Evolutionary conservation across 768 basidiomycete genomes (phyloP).

Genomic region (Xerocomellus dryophilus): DNA sequence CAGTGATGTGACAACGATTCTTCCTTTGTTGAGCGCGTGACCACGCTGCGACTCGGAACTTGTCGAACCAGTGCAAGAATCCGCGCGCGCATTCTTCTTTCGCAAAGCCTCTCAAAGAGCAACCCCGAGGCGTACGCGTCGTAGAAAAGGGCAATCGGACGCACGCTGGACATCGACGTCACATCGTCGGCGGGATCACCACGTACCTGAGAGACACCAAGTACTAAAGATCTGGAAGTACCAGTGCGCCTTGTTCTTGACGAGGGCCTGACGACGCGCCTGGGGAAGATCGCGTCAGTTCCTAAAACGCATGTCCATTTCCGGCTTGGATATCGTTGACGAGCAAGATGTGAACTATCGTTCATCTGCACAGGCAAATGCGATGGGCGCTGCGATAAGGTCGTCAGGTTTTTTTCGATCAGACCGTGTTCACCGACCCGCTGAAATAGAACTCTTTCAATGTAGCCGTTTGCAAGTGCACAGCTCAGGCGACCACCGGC

Average conservation of each 20-base stretch:
- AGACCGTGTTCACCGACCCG: constrained; percentile 34
- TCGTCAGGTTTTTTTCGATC: background rate
- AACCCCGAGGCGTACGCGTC: background rate
- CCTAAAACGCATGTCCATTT: constrained; percentile 40
- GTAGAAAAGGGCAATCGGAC: background rate
- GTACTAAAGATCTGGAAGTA: constrained; percentile 58
- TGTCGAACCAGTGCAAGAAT: constrained; percentile 49
- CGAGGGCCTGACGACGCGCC: constrained; percentile 51
- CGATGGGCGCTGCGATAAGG: constrained; percentile 45
- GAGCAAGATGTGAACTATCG: background rate
- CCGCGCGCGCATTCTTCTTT: constrained; percentile 57
- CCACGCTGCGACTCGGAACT: constrained; percentile 39
- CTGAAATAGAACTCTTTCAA: no score
- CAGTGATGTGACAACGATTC: background rate
- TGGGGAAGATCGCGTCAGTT: constrained; percentile 53
- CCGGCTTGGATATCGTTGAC: background rate
- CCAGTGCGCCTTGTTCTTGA: constrained; percentile 48
- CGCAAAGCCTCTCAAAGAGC: constrained; percentile 51
- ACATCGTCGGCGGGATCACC: constrained; percentile 30
- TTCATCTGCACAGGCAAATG: constrained; percentile 55
- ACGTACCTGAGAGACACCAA: constrained; percentile 38
- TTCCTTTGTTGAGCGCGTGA: background rate
- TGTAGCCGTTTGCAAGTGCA: no score
- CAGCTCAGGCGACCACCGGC: no score
- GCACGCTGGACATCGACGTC: constrained; percentile 23